Base-by-base conservation (phyloP, 169 alveolate genomes). In the Plasmodium ovale region DNA sequence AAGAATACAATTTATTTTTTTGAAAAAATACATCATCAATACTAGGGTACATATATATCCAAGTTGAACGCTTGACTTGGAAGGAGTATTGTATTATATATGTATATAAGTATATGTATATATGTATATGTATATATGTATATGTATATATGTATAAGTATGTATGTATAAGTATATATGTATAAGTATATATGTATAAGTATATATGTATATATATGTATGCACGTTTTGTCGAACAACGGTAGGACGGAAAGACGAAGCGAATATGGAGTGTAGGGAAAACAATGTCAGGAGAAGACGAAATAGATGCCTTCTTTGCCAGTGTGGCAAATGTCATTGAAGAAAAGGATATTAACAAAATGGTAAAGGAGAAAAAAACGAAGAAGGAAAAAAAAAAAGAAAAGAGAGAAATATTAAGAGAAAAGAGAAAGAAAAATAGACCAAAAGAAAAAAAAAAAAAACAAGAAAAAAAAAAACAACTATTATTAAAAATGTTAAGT, bases 401-500 rank as follows among this genome's bases (percentile, higher is more conserved):
- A 49, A 65, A 64, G 19, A 25, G 89, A 65, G 82, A 62, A 49
- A 23, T 12, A 7, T 42, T 79, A 79, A 79, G 33, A 58, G 89
- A 79, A 79, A 79, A 79, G 44, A 16, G 89, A 39, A 79, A 49
- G 25, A 62, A 58, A 27, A 64, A 79, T 25, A 79, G 89, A 79
- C 89, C 89, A 7, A 79, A 79, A 79, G 89, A 79, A 79, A 79
- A 79, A 49, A 79, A 62, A 42, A 79, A 64, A 31, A 79, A 56
- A 37, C 39, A 79, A 87, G 25, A 87, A 67, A 79, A 79, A 49
- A 79, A 62, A 64, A 79, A 53, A 51, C 29, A 47, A 19, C 71
- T 47, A 5, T 39, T 79, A 3, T 79, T 79, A 68, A 79, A 79
- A 79, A 49, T 31, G 31, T 62, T 88, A 84, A 51, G 77, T 42